Conservation (phyloP, 169 alveolate species). For the Amoebophrya sp. region DNA sequence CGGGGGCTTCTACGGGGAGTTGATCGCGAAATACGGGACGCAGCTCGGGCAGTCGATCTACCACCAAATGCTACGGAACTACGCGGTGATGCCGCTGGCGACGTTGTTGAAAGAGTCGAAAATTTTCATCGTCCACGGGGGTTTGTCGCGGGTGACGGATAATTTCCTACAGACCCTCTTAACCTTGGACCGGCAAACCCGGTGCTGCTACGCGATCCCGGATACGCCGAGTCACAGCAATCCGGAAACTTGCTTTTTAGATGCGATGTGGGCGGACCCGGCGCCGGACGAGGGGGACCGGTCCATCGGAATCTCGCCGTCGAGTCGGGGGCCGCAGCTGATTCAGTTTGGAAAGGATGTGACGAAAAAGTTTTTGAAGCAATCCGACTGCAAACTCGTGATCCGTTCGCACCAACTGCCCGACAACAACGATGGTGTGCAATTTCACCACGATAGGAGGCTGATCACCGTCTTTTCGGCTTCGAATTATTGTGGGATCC, state of each 20-base stretch:
- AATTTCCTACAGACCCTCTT: too few relatives aligned
- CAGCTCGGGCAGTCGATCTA: neutral
- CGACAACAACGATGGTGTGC: neutral
- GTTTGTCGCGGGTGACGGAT: constrained; percentile 5
- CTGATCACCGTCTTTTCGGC: neutral
- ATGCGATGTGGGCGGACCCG: neutral
- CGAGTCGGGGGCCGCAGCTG: neutral
- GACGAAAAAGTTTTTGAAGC: neutral
- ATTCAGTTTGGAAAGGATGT: neutral
- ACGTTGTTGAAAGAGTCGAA: neutral
- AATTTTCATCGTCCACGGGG: neutral
- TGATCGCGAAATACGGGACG: neutral
- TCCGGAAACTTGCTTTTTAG: neutral
- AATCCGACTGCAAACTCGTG: neutral
- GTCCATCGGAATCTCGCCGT: neutral
- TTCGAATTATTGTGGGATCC: neutral
- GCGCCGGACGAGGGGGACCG: neutral
- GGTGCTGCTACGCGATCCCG: neutral
- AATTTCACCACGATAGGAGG: neutral
- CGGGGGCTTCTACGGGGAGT: neutral
- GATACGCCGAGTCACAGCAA: neutral
- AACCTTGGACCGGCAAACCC: too few relatives aligned
- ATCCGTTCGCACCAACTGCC: neutral
- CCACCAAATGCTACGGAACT: neutral
- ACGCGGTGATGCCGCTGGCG: neutral